Conservation (phyloP, 129 eudicot genomes). For the Arctium minus region DNA sequence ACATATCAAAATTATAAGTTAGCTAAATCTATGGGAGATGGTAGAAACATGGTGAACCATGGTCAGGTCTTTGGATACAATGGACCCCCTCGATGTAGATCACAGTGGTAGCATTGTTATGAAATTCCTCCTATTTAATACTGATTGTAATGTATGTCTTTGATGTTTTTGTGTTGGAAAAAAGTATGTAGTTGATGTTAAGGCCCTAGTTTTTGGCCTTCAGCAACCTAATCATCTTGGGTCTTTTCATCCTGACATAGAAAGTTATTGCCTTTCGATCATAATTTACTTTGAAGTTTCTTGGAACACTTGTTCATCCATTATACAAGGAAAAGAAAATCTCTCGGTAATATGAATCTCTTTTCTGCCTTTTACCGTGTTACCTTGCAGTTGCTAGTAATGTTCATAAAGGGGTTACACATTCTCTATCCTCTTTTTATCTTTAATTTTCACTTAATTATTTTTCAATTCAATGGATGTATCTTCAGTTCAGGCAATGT, state of each 20-base stretch:
- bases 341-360: neutral
- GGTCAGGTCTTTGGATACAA: neutral
- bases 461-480: neutral
- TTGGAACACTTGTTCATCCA: too few relatives aligned
- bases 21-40: neutral
- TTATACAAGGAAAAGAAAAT: neutral
- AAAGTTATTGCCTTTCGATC: too few relatives aligned
- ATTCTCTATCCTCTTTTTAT: neutral
- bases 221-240: neutral
- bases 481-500: neutral
- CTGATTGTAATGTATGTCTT: too few relatives aligned
- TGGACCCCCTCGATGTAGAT: neutral
- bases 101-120: neutral
- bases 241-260: too few relatives aligned
- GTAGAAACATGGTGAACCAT: neutral
- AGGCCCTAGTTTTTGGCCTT: neutral
- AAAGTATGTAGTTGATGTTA: neutral
- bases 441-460: neutral
- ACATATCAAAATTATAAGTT: neutral
- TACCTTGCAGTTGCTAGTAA: neutral
- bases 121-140: neutral
- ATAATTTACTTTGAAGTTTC: too few relatives aligned
- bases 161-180: too few relatives aligned
- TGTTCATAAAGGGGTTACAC: neutral
- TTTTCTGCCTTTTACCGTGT: neutral